phyloP scores from a whole-genome alignment of 2,329 filamentous ascomycete genomes.

The Cadophora gregata region DNA sequence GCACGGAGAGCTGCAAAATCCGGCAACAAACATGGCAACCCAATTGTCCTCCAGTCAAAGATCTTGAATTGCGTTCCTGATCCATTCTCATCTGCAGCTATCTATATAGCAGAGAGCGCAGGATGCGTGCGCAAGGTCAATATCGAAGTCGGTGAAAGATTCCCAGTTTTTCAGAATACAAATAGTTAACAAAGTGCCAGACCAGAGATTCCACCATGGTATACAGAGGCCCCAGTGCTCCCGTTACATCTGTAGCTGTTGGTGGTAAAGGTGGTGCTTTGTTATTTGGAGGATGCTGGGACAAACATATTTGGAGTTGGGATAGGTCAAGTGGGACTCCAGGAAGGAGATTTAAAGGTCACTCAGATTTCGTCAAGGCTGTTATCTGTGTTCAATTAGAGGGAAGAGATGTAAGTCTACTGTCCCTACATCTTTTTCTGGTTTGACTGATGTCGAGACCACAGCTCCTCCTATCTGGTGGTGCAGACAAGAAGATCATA shows the following conservation, averaged over 20 bases:
- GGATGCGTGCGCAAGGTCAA: slow-evolving; percentile 77
- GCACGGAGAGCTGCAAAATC: slow-evolving; percentile 71
- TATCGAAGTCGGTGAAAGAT: slow-evolving; percentile 68
- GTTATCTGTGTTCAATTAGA: slow-evolving; percentile 67
- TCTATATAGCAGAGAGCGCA: slow-evolving; percentile 88
- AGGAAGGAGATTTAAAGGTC: slow-evolving; percentile 71
- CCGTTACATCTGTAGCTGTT: slow-evolving; percentile 78
- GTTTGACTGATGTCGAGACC: slow-evolving; percentile 17
- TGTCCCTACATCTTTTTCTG: slow-evolving; percentile 17
- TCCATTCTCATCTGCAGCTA: slow-evolving; percentile 60
- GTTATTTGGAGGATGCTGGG: slow-evolving; percentile 91
- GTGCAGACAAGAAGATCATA: slow-evolving; percentile 79
- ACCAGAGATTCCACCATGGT: slow-evolving; percentile 51
- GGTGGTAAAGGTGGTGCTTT: slow-evolving; percentile 61
- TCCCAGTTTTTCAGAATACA: slow-evolving; percentile 20
- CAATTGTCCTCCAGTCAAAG: slow-evolving; percentile 83
- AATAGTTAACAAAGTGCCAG: slow-evolving; percentile 40
- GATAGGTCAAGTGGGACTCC: slow-evolving; percentile 62
- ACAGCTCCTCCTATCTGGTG: slow-evolving; percentile 70
- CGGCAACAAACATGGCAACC: slow-evolving; percentile 80
- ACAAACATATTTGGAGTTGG: slow-evolving; percentile 91
- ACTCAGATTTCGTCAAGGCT: slow-evolving; percentile 91
- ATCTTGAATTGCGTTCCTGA: slow-evolving; percentile 77
- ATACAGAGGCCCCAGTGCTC: slow-evolving; percentile 79
- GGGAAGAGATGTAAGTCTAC: slow-evolving; percentile 57